phyloP scores from a whole-genome alignment of 345 rosid species.

The Barbarea vulgaris region DNA sequence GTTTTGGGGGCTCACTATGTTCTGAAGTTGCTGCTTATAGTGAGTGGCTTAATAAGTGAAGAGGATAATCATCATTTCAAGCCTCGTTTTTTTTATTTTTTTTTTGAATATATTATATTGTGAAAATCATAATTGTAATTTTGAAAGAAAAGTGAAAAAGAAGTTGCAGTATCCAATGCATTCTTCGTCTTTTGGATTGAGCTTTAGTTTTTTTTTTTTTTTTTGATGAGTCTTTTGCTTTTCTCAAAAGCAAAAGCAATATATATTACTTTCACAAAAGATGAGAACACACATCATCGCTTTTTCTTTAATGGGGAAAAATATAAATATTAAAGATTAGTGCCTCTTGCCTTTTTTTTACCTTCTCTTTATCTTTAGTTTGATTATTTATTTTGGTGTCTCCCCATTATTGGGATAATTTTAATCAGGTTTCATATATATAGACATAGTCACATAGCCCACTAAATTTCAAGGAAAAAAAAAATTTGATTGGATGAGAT shows the following conservation, averaged over 20 bases:
- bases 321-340: conserved; percentile 31
- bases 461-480: not conserved
- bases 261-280: conserved; percentile 46
- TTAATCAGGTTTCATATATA: conserved; percentile 22
- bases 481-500: not conserved
- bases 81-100: conserved; percentile 5
- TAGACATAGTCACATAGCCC: conserved; percentile 7
- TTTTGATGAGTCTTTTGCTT: conserved; percentile 26
- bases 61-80: conserved; percentile 37
- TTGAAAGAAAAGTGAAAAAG: conserved; percentile 37
- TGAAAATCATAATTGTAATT: conserved; percentile 4
- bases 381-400: conserved; percentile 14
- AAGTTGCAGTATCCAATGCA: conserved; percentile 42
- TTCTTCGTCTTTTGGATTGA: conserved; percentile 40
- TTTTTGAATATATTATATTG: not conserved
- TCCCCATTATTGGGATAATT: conserved; percentile 34
- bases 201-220: conserved; percentile 27
- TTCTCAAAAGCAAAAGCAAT: conserved; percentile 41
- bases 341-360: conserved; percentile 32
- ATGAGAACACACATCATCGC: conserved; percentile 43
- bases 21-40: conserved; percentile 27
- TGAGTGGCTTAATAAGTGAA: conserved; percentile 45
- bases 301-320: conserved; percentile 41
- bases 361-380: conserved; percentile 35
- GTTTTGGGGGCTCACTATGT: conserved; percentile 38